A percentile compares a stretch with the other conserved stretches of the same genome.
Evolutionary conservation across 176 grass and related monocot genomes (phyloP).

Genomic region (Pontederia paniculata): DNA sequence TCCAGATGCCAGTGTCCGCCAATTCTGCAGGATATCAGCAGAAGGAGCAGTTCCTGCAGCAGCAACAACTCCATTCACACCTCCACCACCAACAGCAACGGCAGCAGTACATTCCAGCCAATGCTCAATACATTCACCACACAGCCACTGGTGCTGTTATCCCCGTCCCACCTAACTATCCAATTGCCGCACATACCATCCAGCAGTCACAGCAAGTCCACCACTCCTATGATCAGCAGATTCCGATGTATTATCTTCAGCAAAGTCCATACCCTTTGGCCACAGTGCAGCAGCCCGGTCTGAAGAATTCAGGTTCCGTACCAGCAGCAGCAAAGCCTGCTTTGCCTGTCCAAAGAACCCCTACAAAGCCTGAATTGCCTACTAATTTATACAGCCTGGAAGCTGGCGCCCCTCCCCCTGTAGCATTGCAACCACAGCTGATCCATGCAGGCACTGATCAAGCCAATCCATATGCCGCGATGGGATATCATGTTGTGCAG

Average conservation of each 20-base stretch:
- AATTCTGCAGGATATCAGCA: conserved; percentile 3
- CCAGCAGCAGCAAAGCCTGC: conserved; percentile 23
- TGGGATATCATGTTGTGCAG: conserved; percentile 81
- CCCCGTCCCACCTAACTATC: conserved; percentile 62
- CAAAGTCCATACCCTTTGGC: conserved; percentile 47
- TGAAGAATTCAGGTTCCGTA: conserved; percentile 25
- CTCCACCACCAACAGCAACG: conserved; percentile 35
- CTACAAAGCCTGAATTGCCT: conserved; percentile 45
- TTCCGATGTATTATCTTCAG: conserved; percentile 60
- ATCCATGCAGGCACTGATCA: conserved; percentile 5
- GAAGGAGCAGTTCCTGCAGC: conserved; percentile 34
- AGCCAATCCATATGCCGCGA: conserved; percentile 28
- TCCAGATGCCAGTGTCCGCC: conserved; percentile 30
- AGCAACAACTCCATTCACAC: conserved; percentile 24
- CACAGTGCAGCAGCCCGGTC: conserved; percentile 13
- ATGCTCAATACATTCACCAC: conserved; percentile 85
- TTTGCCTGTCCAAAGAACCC: conserved; percentile 30
- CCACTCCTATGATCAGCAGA: conserved; percentile 30
- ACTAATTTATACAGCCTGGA: conserved; percentile 47
- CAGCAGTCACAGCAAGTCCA: conserved; percentile 56
- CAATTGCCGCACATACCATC: conserved; percentile 17
- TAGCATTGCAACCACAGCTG: conserved; percentile 18
- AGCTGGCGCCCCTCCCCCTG: conserved; percentile 24
- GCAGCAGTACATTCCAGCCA: conserved; percentile 39
- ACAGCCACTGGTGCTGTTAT: conserved; percentile 56